Evolutionary conservation across 768 basidiomycete genomes (phyloP).

Genomic region (Rhodotorula diobovata): DNA sequence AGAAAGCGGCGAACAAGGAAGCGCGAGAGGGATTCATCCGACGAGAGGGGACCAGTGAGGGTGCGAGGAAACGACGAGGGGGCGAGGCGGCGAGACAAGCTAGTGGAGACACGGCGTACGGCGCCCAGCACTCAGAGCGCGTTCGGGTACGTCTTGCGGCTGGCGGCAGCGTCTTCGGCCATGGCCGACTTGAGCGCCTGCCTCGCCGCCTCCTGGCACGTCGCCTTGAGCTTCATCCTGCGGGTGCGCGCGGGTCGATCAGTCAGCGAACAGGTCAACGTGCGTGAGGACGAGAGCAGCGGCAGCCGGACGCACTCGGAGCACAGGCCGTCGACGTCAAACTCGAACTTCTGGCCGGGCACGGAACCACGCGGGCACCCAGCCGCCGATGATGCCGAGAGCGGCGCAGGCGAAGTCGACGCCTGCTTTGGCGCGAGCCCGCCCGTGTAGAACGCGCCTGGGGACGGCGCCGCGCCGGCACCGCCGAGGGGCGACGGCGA

Average conservation of each 20-base stretch:
- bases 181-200: constrained; percentile 28
- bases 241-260: too few relatives aligned
- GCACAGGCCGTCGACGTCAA: constrained; percentile 29
- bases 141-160: constrained; percentile 5
- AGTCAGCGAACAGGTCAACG: not conserved
- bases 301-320: constrained; percentile 3
- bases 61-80: not conserved
- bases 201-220: constrained; percentile 36
- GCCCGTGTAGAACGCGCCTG: not conserved
- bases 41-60: constrained; percentile 8
- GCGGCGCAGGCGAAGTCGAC: not conserved
- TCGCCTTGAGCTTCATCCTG: constrained; percentile 37
- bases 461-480: not conserved
- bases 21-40: too few relatives aligned
- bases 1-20: too few relatives aligned
- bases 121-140: not conserved
- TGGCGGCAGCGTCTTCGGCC: constrained; percentile 23
- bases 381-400: too few relatives aligned
- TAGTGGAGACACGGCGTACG: not conserved
- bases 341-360: constrained; percentile 24
- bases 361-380: too few relatives aligned
- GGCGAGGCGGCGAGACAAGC: not conserved
- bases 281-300: not conserved
- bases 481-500: not conserved
- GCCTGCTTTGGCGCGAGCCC: not conserved